Base-by-base conservation (phyloP, 495 filamentous ascomycete species). In the Xeromyces bisporus region DNA sequence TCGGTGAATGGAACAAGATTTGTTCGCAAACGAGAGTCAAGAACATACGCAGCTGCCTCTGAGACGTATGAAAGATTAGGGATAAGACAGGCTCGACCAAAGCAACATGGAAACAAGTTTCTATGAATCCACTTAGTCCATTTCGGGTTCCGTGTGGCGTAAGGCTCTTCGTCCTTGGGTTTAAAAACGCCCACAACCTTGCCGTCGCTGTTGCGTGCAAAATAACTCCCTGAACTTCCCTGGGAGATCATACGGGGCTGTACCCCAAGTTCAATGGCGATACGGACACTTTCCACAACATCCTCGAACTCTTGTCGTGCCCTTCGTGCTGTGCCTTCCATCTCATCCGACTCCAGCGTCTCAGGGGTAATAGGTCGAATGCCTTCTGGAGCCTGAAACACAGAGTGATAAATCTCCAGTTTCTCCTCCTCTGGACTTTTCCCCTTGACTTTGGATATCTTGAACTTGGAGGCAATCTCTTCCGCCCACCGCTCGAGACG, bases 51-150 rank as follows among this genome's bases (percentile, higher is more conserved):
- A 8, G 89, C 89, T 11, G 89, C 89, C 62, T 99, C 89, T 36
- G 86, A 94, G 43, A 99, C 82, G 51, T 99, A 99, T 29, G 85
- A 93, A n/a, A 99, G 66, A 50, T 99, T 99, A 24, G 89, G 89
- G 53, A 99, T 99, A 33, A 99, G 69, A 47, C 89, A 96, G 28
- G 85, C 84, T 39, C 89, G 66, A 7, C 89, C 89, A 42, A 99
- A 99, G 55, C 80, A 93, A 57, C 86, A 99, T 15, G 89, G 89
- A 47, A 99, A 94, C 44, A 99, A 48, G 50, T 89, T 92, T 37
- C 83, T 63, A 49, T 92, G 83, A 56, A 92, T 75, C 83, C 83
- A 92, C 57, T 92, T 92, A 43, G 83, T 92, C 81, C 83, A 89
- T 51, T 92, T 92, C 13, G 83, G 83, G 47, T 92, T 92, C 32